Base-by-base conservation (phyloP, 2,329 filamentous ascomycete species). In the Apiospora hydei region DNA sequence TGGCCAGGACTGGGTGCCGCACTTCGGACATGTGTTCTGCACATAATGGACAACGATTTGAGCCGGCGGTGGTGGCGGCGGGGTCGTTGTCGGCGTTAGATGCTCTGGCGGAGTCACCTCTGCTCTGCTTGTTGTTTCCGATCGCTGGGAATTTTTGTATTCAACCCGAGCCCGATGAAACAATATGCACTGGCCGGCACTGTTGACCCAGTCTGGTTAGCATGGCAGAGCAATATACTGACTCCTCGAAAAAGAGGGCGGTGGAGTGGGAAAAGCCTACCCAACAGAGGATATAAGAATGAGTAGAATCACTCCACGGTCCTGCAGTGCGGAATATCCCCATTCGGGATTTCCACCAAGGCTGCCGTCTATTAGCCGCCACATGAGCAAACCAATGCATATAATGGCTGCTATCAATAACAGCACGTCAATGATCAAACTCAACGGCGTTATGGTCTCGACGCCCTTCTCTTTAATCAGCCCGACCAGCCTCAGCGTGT, bases 1-100 rank as follows among this genome's bases (percentile, higher is more conserved):
- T 8, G 71, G 71, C 47, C 57, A 67, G 7, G 67, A 43, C 24
- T 69, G 47, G 26, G 26, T 64, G 10, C 71, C 71, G 30, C 71
- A 72, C 3, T 66, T 69, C 14, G 71, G 43, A 30, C 71, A 72
- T 26, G 64, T 53, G n/a, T 72, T 46, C 21, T 68, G 71, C 30
- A 69, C 41, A 34, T 72, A 72, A 34, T 69, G 71, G 13, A 72
- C 71, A 16, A 72, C 69, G 41, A 72, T 69, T n/a, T 69, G 67
- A 38, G 71, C 67, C 41, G 66, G 64, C 46, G 47, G 44, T 13
- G 46, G 24, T 4, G 26, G 26, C 4, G 41, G 43, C 18, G 26
- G n/a, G 5, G 30, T 1, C 38, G 38, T 44, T 11, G 44, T 3
- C 38, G 26, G 64, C 44, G 30, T 46, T 38, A 18, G 46, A 7